phyloP scores from a whole-genome alignment of 2,329 filamentous ascomycete species.

The Domatiomyces globalis region DNA sequence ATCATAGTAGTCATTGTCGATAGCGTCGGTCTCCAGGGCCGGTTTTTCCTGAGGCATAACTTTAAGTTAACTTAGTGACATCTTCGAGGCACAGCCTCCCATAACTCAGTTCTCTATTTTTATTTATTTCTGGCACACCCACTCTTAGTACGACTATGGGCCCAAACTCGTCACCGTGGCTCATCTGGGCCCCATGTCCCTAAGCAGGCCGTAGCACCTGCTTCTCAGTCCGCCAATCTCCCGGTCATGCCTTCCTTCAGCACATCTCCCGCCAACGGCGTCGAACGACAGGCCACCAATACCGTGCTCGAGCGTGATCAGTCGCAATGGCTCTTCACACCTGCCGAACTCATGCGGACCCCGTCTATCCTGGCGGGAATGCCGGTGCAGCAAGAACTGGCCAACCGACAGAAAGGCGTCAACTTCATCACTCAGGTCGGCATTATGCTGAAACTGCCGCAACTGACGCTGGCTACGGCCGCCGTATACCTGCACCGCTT shows the following conservation, averaged over 20 bases:
- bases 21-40: not conserved
- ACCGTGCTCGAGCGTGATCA: slow-evolving; percentile 34
- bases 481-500: slow-evolving; percentile 93
- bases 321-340: slow-evolving; percentile 78
- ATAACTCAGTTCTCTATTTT: not conserved
- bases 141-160: not conserved
- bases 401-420: slow-evolving; percentile 74
- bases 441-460: slow-evolving; percentile 79
- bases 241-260: slow-evolving; percentile 10
- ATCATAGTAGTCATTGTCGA: not conserved
- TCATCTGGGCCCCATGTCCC: not conserved
- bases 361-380: slow-evolving; percentile 79
- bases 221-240: not conserved
- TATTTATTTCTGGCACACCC: not conserved
- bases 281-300: slow-evolving; percentile 7
- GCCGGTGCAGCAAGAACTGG: slow-evolving; percentile 59
- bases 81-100: not conserved
- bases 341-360: slow-evolving; percentile 66
- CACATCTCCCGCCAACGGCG: slow-evolving; percentile 4
- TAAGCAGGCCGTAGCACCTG: not conserved
- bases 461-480: slow-evolving; percentile 82
- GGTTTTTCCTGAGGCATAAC: not conserved
- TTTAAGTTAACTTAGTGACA: not conserved
- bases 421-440: slow-evolving; percentile 95
- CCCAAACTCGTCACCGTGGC: not conserved